Evolutionary conservation across 208 protist genomes (phyloP).

Genomic region (Leishmania gerbilli): DNA sequence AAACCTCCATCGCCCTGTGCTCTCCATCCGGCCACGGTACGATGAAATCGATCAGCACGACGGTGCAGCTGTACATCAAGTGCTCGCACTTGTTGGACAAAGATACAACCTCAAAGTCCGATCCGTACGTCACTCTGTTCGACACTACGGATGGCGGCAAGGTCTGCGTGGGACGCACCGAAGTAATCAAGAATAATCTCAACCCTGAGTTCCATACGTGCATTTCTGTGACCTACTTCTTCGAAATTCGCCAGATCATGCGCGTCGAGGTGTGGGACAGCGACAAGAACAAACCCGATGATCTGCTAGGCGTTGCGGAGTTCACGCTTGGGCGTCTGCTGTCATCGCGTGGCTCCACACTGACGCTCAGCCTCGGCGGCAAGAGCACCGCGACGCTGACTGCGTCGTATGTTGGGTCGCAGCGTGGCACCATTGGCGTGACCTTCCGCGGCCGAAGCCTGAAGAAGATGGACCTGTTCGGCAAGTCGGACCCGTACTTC

Average conservation of each 20-base stretch:
- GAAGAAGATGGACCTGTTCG: slow-evolving; percentile 48
- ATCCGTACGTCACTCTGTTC: slow-evolving; percentile 33
- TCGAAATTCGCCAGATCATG: slow-evolving; percentile 38
- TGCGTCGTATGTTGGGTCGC: slow-evolving; percentile 5
- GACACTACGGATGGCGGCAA: not conserved
- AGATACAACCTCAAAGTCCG: slow-evolving; percentile 32
- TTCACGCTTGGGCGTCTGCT: slow-evolving; percentile 35
- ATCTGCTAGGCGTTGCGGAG: slow-evolving; percentile 31
- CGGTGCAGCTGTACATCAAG: slow-evolving; percentile 45
- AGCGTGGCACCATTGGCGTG: slow-evolving; percentile 20
- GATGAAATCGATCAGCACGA: slow-evolving; percentile 23
- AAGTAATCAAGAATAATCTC: slow-evolving; percentile 35
- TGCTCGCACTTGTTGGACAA: slow-evolving; percentile 27
- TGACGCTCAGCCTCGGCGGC: slow-evolving; percentile 20
- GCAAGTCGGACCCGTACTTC: slow-evolving; percentile 41
- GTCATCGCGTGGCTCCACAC: slow-evolving; percentile 8
- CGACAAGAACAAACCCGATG: slow-evolving; percentile 25
- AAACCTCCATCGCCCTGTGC: no score
- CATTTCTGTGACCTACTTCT: slow-evolving; percentile 38
- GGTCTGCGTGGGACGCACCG: slow-evolving; percentile 21
- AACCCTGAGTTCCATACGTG: slow-evolving; percentile 40
- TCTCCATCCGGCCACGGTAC: not conserved
- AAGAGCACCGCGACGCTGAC: slow-evolving; percentile 37
- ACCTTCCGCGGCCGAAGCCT: slow-evolving; percentile 28
- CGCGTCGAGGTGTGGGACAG: slow-evolving; percentile 33